Evolutionary conservation across 2,329 filamentous ascomycete genomes (phyloP), one percentile per base, ranked within the genome.

Genomic region (Pyricularia sp.): DNA sequence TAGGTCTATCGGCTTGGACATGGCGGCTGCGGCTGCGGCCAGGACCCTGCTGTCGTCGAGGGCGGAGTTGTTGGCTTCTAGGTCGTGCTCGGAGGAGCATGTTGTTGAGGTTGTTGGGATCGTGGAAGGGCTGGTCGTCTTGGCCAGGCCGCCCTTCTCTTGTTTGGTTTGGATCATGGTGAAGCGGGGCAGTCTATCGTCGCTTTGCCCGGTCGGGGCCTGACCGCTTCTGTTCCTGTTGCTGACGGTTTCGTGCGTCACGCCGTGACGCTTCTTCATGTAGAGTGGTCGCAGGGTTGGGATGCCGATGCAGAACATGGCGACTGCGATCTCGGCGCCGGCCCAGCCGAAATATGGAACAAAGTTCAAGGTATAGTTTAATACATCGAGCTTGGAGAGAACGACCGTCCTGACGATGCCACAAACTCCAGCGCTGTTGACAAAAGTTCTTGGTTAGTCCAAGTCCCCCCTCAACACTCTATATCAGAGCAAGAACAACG

Each of bases 151-250:
- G 4, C 10, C 62, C 40, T 31, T 79, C 30, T 59, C 55, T 19
- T 59, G 55, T 76, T 66, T 84, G 75, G n/a, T 88, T 87, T 13
- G 84, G 78, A 44, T 81, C 80, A 65, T 74, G 13, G 69, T 70
- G 62, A 75, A 75, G 1, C 68, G 68, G 1, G 73, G 74, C 10
- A 74, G 62, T 26, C 79, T 75, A 71, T 83, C 85, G 66, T 82
- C 84, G 73, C 82, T 79, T 10, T 59, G 55, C 2, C 24, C 55
- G 12, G 24, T 59, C 7, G 24, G 26, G 24, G 55, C 26, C 73
- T 89, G 92, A 74, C 92, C 91, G 3, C 88, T 89, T 68, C 88
- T 77, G 60, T 70, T 67, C 16, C 35, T 24, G n/a, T 62, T 65
- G 44, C 44, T 69, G 10, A 68, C 65, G 59, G 70, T 69, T 5